phyloP scores from a whole-genome alignment of 2,329 filamentous ascomycete species.

The Mariannaea elegans region DNA sequence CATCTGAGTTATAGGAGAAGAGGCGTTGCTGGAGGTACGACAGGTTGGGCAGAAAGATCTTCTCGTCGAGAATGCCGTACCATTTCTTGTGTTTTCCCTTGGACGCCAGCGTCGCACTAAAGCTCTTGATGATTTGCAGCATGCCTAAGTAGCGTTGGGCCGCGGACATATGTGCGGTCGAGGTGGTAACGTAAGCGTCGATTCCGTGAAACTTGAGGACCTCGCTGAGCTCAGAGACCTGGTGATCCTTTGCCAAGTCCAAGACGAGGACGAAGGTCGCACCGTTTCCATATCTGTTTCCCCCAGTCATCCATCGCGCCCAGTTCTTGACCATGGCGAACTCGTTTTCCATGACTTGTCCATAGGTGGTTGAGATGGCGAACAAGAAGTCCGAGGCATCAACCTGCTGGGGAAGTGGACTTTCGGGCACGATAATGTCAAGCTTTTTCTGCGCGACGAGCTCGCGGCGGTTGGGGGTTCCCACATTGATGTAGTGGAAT shows the following conservation, averaged over 20 bases:
- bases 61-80: slow-evolving; percentile 56
- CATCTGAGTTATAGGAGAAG: slow-evolving; percentile 43
- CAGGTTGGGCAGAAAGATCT: slow-evolving; percentile 56
- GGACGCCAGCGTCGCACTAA: slow-evolving; percentile 45
- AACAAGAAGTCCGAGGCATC: slow-evolving; percentile 54
- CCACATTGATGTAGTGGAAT: slow-evolving; percentile 40
- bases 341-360: slow-evolving; percentile 49
- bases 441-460: slow-evolving; percentile 43
- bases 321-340: slow-evolving; percentile 53
- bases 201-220: slow-evolving; percentile 50
- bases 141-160: slow-evolving; percentile 51
- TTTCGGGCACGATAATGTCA: slow-evolving; percentile 45
- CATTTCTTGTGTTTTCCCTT: slow-evolving; percentile 51
- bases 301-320: slow-evolving; percentile 57
- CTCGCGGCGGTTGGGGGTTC: slow-evolving; percentile 34
- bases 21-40: slow-evolving; percentile 50
- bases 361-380: slow-evolving; percentile 54
- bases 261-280: slow-evolving; percentile 53
- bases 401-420: slow-evolving; percentile 42
- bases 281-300: slow-evolving; percentile 51
- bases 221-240: slow-evolving; percentile 44
- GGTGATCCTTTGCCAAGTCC: slow-evolving; percentile 46
- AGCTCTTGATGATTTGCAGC: slow-evolving; percentile 45
- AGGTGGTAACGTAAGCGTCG: slow-evolving; percentile 48
- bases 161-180: slow-evolving; percentile 43